phyloP scores from a whole-genome alignment of 306 rosid genomes.

The Citrullus amarus region DNA sequence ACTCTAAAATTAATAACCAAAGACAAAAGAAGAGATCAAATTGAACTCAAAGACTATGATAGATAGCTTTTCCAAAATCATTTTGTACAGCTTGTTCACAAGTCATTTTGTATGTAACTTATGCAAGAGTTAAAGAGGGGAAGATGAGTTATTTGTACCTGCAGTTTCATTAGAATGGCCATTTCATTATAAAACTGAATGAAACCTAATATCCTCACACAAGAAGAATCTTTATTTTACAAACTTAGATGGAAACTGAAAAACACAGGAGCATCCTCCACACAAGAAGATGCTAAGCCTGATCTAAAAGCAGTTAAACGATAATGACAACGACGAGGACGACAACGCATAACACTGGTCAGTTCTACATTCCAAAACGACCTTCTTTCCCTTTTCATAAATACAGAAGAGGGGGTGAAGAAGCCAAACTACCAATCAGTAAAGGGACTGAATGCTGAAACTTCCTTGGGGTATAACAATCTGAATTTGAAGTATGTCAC shows the following conservation, averaged over 20 bases:
- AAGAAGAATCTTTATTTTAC: background rate
- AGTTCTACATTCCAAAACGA: constrained; percentile 20
- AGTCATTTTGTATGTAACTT: too few species aligned
- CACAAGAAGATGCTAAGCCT: background rate
- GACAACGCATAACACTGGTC: background rate
- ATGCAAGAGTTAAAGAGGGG: background rate
- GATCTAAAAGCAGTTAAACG: background rate
- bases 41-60: too few species aligned
- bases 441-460: constrained; percentile 9
- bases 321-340: background rate
- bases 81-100: too few species aligned
- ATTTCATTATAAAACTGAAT: background rate
- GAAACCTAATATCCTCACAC: constrained; percentile 5
- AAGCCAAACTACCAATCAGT: constrained; percentile 19
- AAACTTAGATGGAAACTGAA: background rate
- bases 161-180: background rate
- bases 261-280: background rate
- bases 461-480: constrained; percentile 1
- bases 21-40: too few species aligned
- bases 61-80: too few species aligned
- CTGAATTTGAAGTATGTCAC: background rate
- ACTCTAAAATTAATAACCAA: too few species aligned
- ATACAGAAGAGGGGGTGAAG: constrained; percentile 4
- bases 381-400: background rate
- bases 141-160: background rate